Conservation (phyloP, 805 yeast species). For the Saturnispora silvae region DNA sequence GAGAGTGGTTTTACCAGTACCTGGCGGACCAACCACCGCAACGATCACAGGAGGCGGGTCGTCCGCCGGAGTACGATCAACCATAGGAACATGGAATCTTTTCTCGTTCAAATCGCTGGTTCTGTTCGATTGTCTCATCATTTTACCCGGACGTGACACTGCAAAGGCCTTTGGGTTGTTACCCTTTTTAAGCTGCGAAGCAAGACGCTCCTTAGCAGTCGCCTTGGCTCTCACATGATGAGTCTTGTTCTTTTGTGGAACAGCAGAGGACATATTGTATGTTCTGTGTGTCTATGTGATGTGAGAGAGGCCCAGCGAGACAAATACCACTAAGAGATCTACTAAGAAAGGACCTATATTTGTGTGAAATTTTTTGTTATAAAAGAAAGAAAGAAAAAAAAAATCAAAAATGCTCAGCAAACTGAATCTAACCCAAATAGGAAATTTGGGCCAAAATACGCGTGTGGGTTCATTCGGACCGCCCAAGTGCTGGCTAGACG, state of each 20-base stretch:
- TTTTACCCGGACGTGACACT: slow-evolving; percentile 73
- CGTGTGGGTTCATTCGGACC: too few species aligned
- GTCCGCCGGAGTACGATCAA: slow-evolving; percentile 93
- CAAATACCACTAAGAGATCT: too few species aligned
- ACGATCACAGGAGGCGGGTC: slow-evolving; percentile 95
- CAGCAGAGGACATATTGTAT: slow-evolving; percentile 14
- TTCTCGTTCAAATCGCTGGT: slow-evolving; percentile 74
- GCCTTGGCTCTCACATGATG: slow-evolving; percentile 57
- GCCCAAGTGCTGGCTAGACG: too few species aligned
- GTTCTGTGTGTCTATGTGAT: too few species aligned
- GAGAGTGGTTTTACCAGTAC: slow-evolving; percentile 93
- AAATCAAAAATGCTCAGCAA: too few species aligned
- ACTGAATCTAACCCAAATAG: too few species aligned
- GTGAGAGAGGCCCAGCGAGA: too few species aligned
- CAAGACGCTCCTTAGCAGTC: slow-evolving; percentile 77
- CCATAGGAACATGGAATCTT: slow-evolving; percentile 92
- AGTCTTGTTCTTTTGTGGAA: slow-evolving; percentile 47
- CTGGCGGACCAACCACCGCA: slow-evolving; percentile 98
- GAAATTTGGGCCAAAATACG: too few species aligned
- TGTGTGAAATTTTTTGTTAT: too few species aligned
- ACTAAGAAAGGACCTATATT: too few species aligned
- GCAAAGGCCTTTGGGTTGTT: slow-evolving; percentile 77
- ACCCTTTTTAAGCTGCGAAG: slow-evolving; percentile 52
- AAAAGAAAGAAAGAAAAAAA: too few species aligned
- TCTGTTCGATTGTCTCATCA: slow-evolving; percentile 75